Evolutionary conservation across 2,329 filamentous ascomycete genomes (phyloP), one percentile per base, ranked within the genome.

Genomic region (Penicillium sp.): DNA sequence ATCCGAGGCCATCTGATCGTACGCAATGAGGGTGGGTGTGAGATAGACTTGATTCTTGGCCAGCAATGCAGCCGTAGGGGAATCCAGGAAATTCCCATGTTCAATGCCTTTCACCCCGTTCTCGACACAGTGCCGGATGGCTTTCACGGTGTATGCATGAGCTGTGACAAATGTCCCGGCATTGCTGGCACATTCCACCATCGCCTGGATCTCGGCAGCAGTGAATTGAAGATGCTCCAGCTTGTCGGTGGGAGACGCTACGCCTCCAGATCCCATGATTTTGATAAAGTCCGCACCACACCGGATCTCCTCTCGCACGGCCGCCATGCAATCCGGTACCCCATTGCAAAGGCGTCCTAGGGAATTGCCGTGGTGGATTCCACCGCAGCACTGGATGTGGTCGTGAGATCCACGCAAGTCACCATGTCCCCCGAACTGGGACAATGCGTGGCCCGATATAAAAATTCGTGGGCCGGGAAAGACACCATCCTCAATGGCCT

Each of bases 271-370:
- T 3, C 69, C 69, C 77, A 82, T 81, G 52, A 83, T 77, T 61
- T 82, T 83, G 61, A 83, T 73, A 54, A 82, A 82, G 54, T 82
- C 76, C 0, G 77, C 76, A 3, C 79, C 80, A 4, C 65, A 70
- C 6, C 79, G 69, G 0, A 83, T 61, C 57, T 82, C 73, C 45
- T 81, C 77, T 5, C 80, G 69, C 1, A 76, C 71, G 1, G 70
- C 73, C 29, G 72, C 68, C 44, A 79, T 66, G 50, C 79, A 81
- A 39, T 77, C 76, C 0, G 77, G 69, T 2, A 80, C 77, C 3
- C 79, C 78, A 58, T 81, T 77, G 45, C 73, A 76, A 3, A 81
- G 63, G 68, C 74, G 4, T 35, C 51, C 42, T 13, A 59, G 29
- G 29, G 54, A 13, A 62, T 68, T 58, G 8, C 54, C 68, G 63